Percentiles rank a stretch among this genome's conserved stretches.
Evolutionary conservation across 1,139 yeast species (phyloP).

Genomic region (Suhomyces wounanorum): DNA sequence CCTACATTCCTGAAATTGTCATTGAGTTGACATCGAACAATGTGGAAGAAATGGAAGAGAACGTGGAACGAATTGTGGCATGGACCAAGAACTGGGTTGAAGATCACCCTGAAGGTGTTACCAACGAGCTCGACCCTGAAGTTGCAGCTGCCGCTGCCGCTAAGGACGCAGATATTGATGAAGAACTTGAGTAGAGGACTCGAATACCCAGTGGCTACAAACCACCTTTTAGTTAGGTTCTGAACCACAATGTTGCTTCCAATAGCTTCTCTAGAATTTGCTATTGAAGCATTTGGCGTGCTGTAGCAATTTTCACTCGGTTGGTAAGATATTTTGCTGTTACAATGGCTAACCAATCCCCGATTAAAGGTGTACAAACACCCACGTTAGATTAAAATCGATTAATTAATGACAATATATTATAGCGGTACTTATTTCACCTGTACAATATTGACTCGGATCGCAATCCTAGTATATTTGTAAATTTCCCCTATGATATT

Average conservation of each 20-base stretch:
- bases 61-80: constrained; percentile 68
- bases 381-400: neutral
- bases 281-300: no score
- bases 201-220: no score
- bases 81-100: constrained; percentile 78
- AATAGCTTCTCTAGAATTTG: no score
- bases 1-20: constrained; percentile 77
- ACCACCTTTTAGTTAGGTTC: no score
- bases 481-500: neutral
- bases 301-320: no score
- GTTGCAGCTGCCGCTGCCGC: constrained; percentile 16
- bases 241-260: no score
- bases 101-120: constrained; percentile 46
- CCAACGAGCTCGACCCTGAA: constrained; percentile 33
- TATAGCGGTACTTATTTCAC: no score
- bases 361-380: no score
- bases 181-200: constrained; percentile 1
- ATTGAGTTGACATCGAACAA: constrained; percentile 74
- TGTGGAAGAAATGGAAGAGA: constrained; percentile 75
- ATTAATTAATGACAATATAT: neutral
- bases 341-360: no score
- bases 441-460: neutral
- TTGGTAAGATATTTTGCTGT: no score
- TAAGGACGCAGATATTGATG: constrained; percentile 3
- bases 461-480: neutral